Conservation (phyloP, 805 yeast species). For the Torulaspora indica region DNA sequence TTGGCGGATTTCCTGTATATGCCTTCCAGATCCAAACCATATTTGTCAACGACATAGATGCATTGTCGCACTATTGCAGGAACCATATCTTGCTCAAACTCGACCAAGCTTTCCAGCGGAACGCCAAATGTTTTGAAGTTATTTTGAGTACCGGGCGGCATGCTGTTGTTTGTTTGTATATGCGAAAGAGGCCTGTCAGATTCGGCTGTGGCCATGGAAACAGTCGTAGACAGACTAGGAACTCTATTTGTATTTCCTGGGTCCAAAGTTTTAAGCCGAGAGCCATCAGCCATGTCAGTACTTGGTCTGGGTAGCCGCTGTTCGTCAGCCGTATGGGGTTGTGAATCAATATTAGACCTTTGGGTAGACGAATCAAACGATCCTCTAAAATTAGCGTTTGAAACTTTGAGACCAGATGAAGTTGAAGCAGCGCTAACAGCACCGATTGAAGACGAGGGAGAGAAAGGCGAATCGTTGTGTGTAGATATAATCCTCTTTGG, state of each 20-base stretch:
- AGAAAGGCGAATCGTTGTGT: slow-evolving; percentile 35
- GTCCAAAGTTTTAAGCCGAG: slow-evolving; percentile 25
- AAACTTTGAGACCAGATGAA: slow-evolving; percentile 10
- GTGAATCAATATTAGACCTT: neutral
- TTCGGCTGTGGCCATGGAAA: slow-evolving; percentile 21
- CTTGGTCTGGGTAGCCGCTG: neutral
- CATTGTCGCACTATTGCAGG: slow-evolving; percentile 88
- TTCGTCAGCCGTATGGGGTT: slow-evolving; percentile 5
- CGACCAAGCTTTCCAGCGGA: slow-evolving; percentile 70
- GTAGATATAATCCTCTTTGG: slow-evolving; percentile 35
- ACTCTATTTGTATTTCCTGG: slow-evolving; percentile 28
- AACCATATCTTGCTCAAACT: slow-evolving; percentile 83
- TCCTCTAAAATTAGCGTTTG: slow-evolving; percentile 5
- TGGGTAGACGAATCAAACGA: slow-evolving; percentile 10
- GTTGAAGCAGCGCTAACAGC: slow-evolving; percentile 11
- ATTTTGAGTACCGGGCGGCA: slow-evolving; percentile 38
- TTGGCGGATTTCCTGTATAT: slow-evolving; percentile 85
- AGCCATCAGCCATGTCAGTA: neutral
- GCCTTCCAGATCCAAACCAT: slow-evolving; percentile 84
- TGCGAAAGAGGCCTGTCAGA: slow-evolving; percentile 34
- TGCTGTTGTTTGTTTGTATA: slow-evolving; percentile 29
- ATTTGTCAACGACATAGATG: slow-evolving; percentile 75
- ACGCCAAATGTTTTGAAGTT: slow-evolving; percentile 68
- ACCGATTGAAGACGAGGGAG: slow-evolving; percentile 14
- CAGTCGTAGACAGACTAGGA: slow-evolving; percentile 29